Percentiles rank a stretch among this genome's conserved stretches.
Conservation (phyloP, 306 rosid genomes). For the Fagus crenata region DNA sequence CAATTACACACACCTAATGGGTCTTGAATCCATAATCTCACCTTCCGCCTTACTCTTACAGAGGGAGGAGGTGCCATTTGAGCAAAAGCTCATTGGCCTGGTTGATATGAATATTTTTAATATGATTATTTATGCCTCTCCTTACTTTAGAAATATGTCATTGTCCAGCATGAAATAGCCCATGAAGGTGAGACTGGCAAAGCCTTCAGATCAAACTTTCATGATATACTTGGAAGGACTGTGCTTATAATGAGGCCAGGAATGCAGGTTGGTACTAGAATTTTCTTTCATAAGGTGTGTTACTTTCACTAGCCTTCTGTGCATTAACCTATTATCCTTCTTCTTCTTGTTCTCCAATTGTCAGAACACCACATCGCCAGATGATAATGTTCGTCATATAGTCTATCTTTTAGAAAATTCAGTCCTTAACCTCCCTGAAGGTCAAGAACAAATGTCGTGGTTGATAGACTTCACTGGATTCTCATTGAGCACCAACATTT, state of each 20-base stretch:
- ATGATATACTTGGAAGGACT: constrained; percentile 70
- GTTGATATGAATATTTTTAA: neutral
- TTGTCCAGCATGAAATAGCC: constrained; percentile 69
- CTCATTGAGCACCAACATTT: constrained; percentile 47
- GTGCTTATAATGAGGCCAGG: constrained; percentile 94
- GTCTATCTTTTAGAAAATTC: constrained; percentile 88
- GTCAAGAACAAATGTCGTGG: constrained; percentile 93
- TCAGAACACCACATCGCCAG: constrained; percentile 70
- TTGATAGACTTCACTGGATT: constrained; percentile 83
- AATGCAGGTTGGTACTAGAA: constrained; percentile 48
- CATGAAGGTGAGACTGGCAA: constrained; percentile 96
- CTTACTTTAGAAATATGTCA: neutral
- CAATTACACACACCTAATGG: too few species aligned
- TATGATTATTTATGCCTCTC: neutral
- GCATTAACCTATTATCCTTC: constrained; percentile 5
- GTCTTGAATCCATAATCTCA: too few species aligned
- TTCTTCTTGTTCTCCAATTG: constrained; percentile 1
- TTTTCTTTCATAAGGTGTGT: constrained; percentile 8
- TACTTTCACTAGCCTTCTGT: neutral
- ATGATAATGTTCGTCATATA: constrained; percentile 59
- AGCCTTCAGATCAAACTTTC: constrained; percentile 74
- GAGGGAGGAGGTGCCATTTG: too few species aligned
- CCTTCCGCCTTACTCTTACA: too few species aligned
- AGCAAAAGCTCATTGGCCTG: too few species aligned
- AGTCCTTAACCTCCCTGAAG: constrained; percentile 72